Conservation (phyloP, 2,329 filamentous ascomycete species). For the Fusarium ramigenum region DNA sequence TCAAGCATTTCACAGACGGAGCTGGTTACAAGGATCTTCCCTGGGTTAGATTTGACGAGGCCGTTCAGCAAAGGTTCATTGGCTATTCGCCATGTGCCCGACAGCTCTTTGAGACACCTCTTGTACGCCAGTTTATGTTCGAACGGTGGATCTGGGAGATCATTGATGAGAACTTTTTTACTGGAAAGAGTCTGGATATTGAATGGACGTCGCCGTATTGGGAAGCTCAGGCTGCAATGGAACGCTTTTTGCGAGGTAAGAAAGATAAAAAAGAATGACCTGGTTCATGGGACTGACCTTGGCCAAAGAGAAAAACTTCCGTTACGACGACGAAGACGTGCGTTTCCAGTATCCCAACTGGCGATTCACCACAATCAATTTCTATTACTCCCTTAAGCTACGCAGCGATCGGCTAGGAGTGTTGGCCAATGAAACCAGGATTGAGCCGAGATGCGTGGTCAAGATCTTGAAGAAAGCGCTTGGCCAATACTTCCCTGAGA, state of each 20-base stretch:
- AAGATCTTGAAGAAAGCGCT: neutral
- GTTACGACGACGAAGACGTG: rapidly evolving
- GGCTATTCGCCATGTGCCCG: neutral
- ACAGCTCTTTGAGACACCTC: neutral
- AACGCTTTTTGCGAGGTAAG: neutral
- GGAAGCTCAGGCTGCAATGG: neutral
- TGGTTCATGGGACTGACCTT: neutral
- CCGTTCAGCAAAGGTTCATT: neutral
- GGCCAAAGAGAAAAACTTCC: neutral
- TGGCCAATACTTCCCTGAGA: neutral
- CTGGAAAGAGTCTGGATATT: neutral
- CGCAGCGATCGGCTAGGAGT: rapidly evolving
- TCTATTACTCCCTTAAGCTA: neutral
- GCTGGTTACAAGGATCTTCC: neutral
- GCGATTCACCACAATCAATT: neutral
- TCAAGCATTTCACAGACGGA: no score
- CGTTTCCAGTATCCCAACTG: neutral
- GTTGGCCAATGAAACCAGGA: rapidly evolving
- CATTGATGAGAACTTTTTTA: neutral
- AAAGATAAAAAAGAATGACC: rapidly evolving
- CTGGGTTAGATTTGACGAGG: neutral
- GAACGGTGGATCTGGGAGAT: neutral
- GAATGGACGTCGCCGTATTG: neutral
- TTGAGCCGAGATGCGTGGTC: neutral
- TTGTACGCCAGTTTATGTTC: neutral